Conservation (phyloP, 768 basidiomycete genomes). For the Auricularia sp. region DNA sequence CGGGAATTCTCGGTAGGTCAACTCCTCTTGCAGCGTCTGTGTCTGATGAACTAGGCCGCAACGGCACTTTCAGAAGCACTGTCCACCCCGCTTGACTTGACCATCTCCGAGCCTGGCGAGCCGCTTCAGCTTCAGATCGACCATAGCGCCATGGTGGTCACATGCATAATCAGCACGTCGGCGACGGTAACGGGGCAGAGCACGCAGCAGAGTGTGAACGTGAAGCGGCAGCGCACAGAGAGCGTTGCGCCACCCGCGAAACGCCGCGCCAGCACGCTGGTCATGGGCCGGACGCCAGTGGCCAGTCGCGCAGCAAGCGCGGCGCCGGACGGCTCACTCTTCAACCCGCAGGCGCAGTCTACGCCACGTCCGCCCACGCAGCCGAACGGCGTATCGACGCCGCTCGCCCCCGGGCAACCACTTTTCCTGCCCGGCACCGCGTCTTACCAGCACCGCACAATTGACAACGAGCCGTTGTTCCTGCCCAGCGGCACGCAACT, state of each 20-base stretch:
- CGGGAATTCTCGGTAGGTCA: constrained; percentile 68
- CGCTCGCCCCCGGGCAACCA: constrained; percentile 4
- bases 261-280: constrained; percentile 6
- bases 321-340: constrained; percentile 10
- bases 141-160: constrained; percentile 40
- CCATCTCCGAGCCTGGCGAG: constrained; percentile 63
- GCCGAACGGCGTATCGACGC: constrained; percentile 13
- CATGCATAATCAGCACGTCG: constrained; percentile 68
- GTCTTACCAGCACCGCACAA: constrained; percentile 38
- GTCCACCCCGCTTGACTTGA: constrained; percentile 52
- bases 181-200: constrained; percentile 32
- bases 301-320: constrained; percentile 11
- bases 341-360: constrained; percentile 4
- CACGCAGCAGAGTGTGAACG: constrained; percentile 19
- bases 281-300: constrained; percentile 12
- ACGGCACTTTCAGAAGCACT: constrained; percentile 70
- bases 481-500: constrained; percentile 35
- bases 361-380: constrained; percentile 1
- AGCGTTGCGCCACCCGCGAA: constrained; percentile 1
- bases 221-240: neutral
- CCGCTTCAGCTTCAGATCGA: constrained; percentile 75
- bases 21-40: constrained; percentile 1
- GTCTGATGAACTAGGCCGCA: constrained; percentile 46
- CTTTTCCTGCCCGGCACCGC: constrained; percentile 27
- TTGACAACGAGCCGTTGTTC: constrained; percentile 37